Base-by-base conservation (phyloP, 495 filamentous ascomycete species). In the Trypethelium eluteriae region DNA sequence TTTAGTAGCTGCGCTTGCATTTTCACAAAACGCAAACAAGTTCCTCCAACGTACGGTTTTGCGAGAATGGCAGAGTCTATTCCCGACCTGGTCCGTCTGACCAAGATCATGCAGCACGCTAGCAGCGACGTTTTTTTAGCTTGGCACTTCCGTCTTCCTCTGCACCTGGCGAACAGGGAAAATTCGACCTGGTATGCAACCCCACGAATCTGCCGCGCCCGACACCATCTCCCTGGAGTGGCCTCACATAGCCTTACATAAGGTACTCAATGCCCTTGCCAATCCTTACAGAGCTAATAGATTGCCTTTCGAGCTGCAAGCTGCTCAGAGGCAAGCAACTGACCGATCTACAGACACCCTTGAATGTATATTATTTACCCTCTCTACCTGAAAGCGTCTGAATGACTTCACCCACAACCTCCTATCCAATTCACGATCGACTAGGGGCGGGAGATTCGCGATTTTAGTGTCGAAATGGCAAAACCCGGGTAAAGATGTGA, bases 401-500 rank as follows among this genome's bases (percentile, higher is more conserved):
- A 14, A 14, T 44, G 6, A 44, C 53, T 35, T 36, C 53, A 32
- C 7, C 10, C 7, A 25, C 25, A 25, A 25, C 25, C 10, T 11
- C 53, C 34, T 36, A 32, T 6, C 36, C 25, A 2, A 36, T 59
- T 18, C 53, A 32, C 36, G 36, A 59, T 59, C 32, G 18, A 36
- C 11, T 59, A 36, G 53, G 18, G 3, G 18, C 32, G 5, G 53
- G 53, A 7, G 32, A 59, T 59, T 36, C 36, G 53, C 32, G 53
- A 14, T 18, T 59, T 36, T 59, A 36, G 53, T 18, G 53, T 36
- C 36, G 53, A 6, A 7, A 59, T 59, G 6, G 53, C 36, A 5
- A 59, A 59, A 59, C 34, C 53, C 53, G 53, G 53, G 53, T 35
- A 59, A 59, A 59, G 53, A 18, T 59, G 7, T 59, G 25, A 34